phyloP scores from a whole-genome alignment of 306 rosid genomes.

The Quercus wislizeni region DNA sequence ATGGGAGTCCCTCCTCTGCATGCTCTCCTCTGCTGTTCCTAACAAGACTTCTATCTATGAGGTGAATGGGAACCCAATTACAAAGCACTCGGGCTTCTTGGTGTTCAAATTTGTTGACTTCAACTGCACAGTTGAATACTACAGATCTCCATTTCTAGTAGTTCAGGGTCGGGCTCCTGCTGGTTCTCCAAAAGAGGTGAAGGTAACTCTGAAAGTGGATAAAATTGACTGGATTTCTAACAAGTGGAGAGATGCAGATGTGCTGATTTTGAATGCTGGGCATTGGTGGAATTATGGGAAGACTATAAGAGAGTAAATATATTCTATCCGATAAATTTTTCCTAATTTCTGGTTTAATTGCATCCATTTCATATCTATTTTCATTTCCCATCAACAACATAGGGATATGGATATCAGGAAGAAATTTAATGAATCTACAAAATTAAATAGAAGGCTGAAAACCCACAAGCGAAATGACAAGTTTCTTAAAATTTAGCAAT shows the following conservation, averaged over 20 bases:
- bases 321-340: conserved; percentile 4
- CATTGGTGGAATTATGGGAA: conserved; percentile 89
- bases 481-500: not conserved
- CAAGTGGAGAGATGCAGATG: conserved; percentile 73
- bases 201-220: conserved; percentile 60
- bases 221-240: conserved; percentile 65
- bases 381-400: not conserved
- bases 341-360: conserved; percentile 8
- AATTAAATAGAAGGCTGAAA: not conserved
- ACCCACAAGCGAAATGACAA: not conserved
- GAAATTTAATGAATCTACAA: conserved; percentile 1
- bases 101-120: conserved; percentile 71
- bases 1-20: conserved; percentile 91
- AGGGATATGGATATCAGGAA: not conserved
- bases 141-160: conserved; percentile 79
- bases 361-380: not conserved
- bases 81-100: conserved; percentile 80
- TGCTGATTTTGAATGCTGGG: conserved; percentile 80
- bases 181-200: conserved; percentile 55
- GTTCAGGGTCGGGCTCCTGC: conserved; percentile 75
- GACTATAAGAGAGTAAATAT: conserved; percentile 64
- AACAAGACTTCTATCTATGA: conserved; percentile 61
- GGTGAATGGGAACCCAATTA: conserved; percentile 70
- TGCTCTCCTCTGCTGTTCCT: conserved; percentile 65
- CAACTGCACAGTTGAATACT: conserved; percentile 87